phyloP scores from a whole-genome alignment of 495 filamentous ascomycete species.

The Acidiella bohemica region DNA sequence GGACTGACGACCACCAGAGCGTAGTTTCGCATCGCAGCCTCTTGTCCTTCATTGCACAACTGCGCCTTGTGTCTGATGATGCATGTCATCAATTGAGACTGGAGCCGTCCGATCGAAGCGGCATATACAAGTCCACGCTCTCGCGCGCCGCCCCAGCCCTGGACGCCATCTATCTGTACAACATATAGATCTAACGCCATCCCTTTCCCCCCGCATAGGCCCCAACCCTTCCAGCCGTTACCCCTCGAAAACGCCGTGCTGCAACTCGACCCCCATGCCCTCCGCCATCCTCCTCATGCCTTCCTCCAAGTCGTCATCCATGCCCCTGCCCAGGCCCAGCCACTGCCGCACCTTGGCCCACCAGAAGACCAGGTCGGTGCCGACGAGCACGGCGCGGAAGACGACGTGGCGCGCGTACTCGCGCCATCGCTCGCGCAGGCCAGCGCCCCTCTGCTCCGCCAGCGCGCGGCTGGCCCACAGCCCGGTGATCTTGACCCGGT shows the following conservation, averaged over 20 bases:
- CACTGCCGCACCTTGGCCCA: constrained; percentile 62
- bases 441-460: constrained; percentile 51
- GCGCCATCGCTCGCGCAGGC: constrained; percentile 39
- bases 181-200: too few species aligned
- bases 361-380: constrained; percentile 72
- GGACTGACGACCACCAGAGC: too few species aligned
- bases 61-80: too few species aligned
- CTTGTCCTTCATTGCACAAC: too few species aligned
- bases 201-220: too few species aligned
- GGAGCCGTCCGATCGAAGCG: too few species aligned
- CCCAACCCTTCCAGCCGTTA: too few species aligned
- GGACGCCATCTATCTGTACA: too few species aligned
- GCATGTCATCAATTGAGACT: too few species aligned
- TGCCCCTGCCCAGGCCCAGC: constrained; percentile 60
- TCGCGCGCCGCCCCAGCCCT: too few species aligned
- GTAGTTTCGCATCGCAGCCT: too few species aligned
- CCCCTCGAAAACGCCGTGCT: constrained; percentile 76
- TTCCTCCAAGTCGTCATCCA: constrained; percentile 88
- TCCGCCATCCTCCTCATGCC: constrained; percentile 76
- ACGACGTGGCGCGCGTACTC: constrained; percentile 57
- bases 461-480: constrained; percentile 73
- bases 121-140: too few species aligned
- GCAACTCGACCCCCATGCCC: constrained; percentile 76
- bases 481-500: constrained; percentile 88
- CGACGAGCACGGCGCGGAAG: constrained; percentile 64